These are phyloP conservation scores for Geosmithia flava DNA, from an alignment of 2,329 filamentous ascomycete genomes.

Conservation along the genomic window DNA sequence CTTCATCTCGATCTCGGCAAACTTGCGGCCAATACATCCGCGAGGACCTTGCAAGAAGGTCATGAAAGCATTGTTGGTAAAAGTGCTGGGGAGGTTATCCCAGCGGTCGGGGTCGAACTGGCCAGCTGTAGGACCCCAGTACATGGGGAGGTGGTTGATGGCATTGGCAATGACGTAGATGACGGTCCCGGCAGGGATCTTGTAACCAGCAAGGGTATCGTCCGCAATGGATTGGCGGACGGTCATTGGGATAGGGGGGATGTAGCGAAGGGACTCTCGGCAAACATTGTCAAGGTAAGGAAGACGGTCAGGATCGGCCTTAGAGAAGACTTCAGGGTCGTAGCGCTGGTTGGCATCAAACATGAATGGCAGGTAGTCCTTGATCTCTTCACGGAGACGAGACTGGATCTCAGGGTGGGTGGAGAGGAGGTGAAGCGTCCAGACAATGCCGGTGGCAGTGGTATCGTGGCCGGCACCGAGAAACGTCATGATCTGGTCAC, in stretches of 20 bases:
- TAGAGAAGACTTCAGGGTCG: conserved; percentile 13
- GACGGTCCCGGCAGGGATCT: conserved; percentile 26
- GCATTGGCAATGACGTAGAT: conserved; percentile 27
- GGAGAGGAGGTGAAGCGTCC: conserved; percentile 26
- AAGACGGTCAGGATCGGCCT: conserved; percentile 23
- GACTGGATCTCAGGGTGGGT: conserved; percentile 23
- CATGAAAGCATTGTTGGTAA: conserved; percentile 20
- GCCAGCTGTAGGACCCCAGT: conserved; percentile 26
- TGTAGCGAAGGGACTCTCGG: conserved; percentile 30
- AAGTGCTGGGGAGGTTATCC: conserved; percentile 21
- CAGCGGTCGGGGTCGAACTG: conserved; percentile 28
- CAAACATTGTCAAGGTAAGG: conserved; percentile 32
- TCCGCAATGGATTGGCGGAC: conserved; percentile 26
- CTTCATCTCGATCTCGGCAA: conserved; percentile 20
- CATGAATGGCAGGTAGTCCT: conserved; percentile 15
- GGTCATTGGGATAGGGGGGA: conserved; percentile 31
- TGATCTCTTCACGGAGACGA: conserved; percentile 25
- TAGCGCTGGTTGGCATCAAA: conserved; percentile 19
- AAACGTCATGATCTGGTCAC: conserved; percentile 26
- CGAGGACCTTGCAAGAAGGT: conserved; percentile 17
- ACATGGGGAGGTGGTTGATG: conserved; percentile 24
- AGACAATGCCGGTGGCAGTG: conserved; percentile 27
- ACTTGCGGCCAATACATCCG: conserved; percentile 16
- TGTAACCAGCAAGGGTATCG: conserved; percentile 23
- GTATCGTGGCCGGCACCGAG: conserved; percentile 29